Base-by-base conservation (phyloP, 768 basidiomycete genomes). In the Tylopilus rubrobrunneus region DNA sequence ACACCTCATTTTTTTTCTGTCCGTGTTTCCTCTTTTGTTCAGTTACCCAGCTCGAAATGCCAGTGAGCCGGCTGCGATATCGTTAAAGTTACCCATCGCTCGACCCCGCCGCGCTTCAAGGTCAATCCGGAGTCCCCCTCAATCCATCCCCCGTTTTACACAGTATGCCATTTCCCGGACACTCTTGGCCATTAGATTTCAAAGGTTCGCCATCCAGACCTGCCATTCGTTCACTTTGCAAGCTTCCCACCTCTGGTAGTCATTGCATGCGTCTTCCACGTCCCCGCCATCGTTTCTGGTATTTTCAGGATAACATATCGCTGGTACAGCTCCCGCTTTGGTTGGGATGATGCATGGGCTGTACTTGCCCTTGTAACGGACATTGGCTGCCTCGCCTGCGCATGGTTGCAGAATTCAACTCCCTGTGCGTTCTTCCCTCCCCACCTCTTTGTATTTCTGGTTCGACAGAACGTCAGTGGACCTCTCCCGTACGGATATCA, bases 291-390 rank as follows among this genome's bases (percentile, higher is more conserved):
- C 25, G 7, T 7, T 17, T 48, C 59, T 5, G 56, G 56, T 19
- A 47, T 58, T 28, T 61, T 64, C 31, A 58, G 62, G 47, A 15
- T 33, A 15, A 11, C 28, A 0, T 63, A 56, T 49, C 56, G 60
- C 28, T 59, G 43, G 43, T 40, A 54, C 25, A 55, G 55, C 15
- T 64, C 53, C 25, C 60, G 55, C 27, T 58, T 56, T 48, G 52
- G 56, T 4, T 58, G 59, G 54, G 59, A 64, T 2, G 56, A 64
- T 34, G 14, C 27, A 4, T 63, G 56, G 56, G 62, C 59, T 41
- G 10, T 43, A 4, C 28, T 60, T 15, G 57, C 64, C 9, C 52
- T 64, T 52, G 29, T 63, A 5, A 46, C 51, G 15, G 62, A 64
- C 31, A 5, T 53, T 4, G 33, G 29, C 14, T 45, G 41, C 44